Evolutionary conservation across 495 filamentous ascomycete genomes (phyloP).

Genomic region (Trichocladium antarcticum): DNA sequence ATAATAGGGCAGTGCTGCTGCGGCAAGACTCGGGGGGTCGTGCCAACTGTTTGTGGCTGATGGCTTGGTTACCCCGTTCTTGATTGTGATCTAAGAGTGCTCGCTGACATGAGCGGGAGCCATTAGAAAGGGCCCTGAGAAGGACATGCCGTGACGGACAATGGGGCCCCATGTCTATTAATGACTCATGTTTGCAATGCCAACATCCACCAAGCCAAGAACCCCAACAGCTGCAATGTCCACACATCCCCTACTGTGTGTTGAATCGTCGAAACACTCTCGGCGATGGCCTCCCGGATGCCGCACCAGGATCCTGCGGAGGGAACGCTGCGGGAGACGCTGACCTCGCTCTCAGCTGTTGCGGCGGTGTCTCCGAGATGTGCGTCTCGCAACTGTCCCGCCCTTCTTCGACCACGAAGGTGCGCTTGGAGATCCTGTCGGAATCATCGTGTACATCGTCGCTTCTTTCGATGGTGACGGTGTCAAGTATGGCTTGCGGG

Average conservation of each 20-base stretch:
- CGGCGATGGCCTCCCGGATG: neutral
- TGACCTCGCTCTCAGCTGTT: neutral
- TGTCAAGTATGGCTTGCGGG: neutral
- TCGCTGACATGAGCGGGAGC: too few relatives aligned
- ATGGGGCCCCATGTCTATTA: too few relatives aligned
- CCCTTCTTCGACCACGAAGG: neutral
- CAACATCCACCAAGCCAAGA: too few relatives aligned
- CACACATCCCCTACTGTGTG: neutral
- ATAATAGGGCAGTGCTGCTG: too few relatives aligned
- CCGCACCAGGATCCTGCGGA: neutral
- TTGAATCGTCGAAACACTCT: neutral
- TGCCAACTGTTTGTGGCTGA: too few relatives aligned
- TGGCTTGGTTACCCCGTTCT: too few relatives aligned
- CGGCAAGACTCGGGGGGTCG: neutral
- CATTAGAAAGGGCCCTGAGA: too few relatives aligned
- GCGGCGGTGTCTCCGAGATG: neutral
- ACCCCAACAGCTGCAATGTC: neutral
- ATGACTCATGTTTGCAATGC: too few relatives aligned
- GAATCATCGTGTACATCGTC: neutral
- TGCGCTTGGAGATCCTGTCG: neutral
- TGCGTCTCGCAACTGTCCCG: neutral
- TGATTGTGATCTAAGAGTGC: too few relatives aligned
- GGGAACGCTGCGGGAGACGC: neutral
- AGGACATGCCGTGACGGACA: too few relatives aligned
- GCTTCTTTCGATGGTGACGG: neutral